phyloP scores from a whole-genome alignment of 2,329 filamentous ascomycete genomes.

The Ramularia collo-cygni region DNA sequence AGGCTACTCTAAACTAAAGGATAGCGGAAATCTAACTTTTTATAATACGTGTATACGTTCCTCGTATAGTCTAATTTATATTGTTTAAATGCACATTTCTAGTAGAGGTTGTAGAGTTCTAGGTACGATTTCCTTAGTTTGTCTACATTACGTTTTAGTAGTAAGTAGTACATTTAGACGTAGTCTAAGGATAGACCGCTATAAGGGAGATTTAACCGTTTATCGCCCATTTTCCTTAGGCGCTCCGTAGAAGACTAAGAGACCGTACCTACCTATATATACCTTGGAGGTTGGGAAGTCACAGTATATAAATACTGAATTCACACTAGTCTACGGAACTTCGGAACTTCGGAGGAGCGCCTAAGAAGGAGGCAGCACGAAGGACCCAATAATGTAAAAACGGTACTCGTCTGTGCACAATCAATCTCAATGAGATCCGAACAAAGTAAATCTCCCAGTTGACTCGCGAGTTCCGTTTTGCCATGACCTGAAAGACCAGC shows the following conservation, averaged over 20 bases:
- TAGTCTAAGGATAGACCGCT: too few relatives aligned
- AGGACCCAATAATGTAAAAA: conserved; percentile 41
- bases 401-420: conserved; percentile 33
- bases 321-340: too few relatives aligned
- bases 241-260: neutral
- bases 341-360: too few relatives aligned
- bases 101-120: neutral
- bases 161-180: too few relatives aligned
- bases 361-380: too few relatives aligned
- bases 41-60: neutral
- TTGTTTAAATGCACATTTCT: neutral
- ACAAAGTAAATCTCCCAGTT: conserved; percentile 35
- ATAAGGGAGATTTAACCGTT: too few relatives aligned
- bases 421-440: conserved; percentile 30
- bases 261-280: too few relatives aligned
- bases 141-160: neutral
- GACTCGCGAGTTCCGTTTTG: conserved; percentile 43
- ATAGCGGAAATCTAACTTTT: neutral
- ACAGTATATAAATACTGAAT: too few relatives aligned
- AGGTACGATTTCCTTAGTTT: neutral
- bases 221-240: conserved; percentile 2
- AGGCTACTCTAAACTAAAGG: neutral
- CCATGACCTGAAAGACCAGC: conserved; percentile 45
- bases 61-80: neutral
- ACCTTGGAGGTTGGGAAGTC: too few relatives aligned